phyloP scores from a whole-genome alignment of 345 rosid genomes.

The Nephelium lappaceum region DNA sequence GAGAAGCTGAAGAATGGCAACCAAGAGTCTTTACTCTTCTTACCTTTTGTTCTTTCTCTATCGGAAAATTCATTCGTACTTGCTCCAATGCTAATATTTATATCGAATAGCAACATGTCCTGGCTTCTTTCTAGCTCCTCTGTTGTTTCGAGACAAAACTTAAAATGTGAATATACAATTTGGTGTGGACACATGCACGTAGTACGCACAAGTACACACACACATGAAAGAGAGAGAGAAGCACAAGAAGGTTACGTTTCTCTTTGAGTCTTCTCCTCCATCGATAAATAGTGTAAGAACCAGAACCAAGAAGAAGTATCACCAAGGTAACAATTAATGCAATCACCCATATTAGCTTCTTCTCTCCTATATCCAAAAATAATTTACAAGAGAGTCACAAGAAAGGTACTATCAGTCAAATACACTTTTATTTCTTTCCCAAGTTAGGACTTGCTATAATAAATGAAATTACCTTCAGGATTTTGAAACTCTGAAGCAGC shows the following conservation, averaged over 20 bases:
- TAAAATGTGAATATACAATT: background rate
- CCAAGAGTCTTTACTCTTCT: background rate
- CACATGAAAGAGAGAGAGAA: background rate
- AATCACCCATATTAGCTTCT: slow-evolving; percentile 6
- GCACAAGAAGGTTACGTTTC: background rate
- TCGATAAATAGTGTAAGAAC: slow-evolving; percentile 3
- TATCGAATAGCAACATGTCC: slow-evolving; percentile 26
- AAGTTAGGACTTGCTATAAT: background rate
- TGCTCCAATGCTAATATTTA: slow-evolving; percentile 1
- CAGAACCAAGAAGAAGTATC: background rate
- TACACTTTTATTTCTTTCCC: background rate
- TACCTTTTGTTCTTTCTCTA: background rate
- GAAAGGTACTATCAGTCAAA: no score
- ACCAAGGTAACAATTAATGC: background rate
- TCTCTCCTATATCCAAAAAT: slow-evolving; percentile 6
- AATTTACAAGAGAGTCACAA: background rate
- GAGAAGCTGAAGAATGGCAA: slow-evolving; percentile 31
- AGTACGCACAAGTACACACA: background rate
- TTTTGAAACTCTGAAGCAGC: slow-evolving; percentile 19
- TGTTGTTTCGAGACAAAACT: background rate
- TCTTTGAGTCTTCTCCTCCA: slow-evolving; percentile 15
- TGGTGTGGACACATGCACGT: no score
- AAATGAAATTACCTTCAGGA: slow-evolving; percentile 7
- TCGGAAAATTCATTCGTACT: background rate
- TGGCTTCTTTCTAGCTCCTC: background rate